Evolutionary conservation across 2,329 filamentous ascomycete genomes (phyloP), one percentile per base, ranked within the genome.

Genomic region (Penicillium verrucosum): DNA sequence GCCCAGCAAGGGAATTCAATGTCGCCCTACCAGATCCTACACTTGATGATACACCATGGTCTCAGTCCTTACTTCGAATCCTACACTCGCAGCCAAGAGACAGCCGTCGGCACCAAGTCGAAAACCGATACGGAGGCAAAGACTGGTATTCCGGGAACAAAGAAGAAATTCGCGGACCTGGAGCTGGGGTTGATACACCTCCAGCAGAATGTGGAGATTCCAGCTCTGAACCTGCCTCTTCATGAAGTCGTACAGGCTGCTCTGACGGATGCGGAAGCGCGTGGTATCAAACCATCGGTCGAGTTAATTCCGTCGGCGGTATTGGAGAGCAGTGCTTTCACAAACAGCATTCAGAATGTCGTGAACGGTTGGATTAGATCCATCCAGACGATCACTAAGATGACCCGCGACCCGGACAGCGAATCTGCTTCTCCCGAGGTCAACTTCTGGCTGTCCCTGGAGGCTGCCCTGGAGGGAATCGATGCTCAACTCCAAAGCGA

Each of bases 321-420:
- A n/a, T 80, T 97, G 34, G 87, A 90, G 57, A 94, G 97, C 75
- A 96, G 90, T 68, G 86, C 86, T 11, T 95, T 99, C 65, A 87
- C 97, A 68, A 99, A 99, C 75, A 92, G 89, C 65, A 81, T 99
- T 37, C 94, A 97, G 72, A 88, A 90, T 49, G 94, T 88, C 47
- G 94, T 97, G 59, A 99, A 97, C 73, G 88, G 88, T 61, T 99
- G 94, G 94, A 99, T 99, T 78, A 96, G 96, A 78, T 96, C 93
- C 11, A 99, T 99, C 63, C 93, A 97, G 73, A 88, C 89, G 46
- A 95, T 97, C 65, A 99, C 94, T 38, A 95, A 95, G 77, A 89
- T 96, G 80, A 90, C 91, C 40, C 87, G 92, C 68, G 94, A 99
- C 67, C 86, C 90, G 0, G 71, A 87, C 73, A 81, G 83, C 63